Base-by-base conservation (phyloP, 2,329 filamentous ascomycete genomes). In the Penicillium sp. region DNA sequence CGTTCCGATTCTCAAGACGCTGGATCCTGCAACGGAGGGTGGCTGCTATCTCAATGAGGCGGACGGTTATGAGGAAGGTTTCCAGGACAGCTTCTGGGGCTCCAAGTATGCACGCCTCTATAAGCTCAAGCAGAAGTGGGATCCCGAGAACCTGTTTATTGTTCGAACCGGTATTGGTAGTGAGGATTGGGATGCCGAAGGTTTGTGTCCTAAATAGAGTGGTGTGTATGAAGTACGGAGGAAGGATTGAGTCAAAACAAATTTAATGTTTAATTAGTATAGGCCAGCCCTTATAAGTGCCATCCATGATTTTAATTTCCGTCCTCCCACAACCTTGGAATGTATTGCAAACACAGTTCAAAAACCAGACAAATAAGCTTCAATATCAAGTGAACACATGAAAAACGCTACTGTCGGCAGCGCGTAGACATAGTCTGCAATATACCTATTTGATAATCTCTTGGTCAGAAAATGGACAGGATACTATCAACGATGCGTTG, bases 21-120 rank as follows among this genome's bases (percentile, higher is more conserved):
- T 47, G 50, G 55, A 31, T 9, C 48, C 25, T 33, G 46, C 27
- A 20, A 35, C 48, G 5, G 43, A 42, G 2, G 60, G 55, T 53
- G 72, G 72, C 14, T 59, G 66, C 1, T 75, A 74, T 43, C 23
- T 43, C 11, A 43, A 43, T 15, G 41, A 43, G 15, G 41, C 41
- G 20, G 41, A 43, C 23, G 41, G 11, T 25, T 22, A 43, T 23
- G 33, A 35, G 14, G 14, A 55, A 2, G 55, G 71, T 40, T 77
- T 70, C 67, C 70, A 76, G 54, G 40, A 70, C 20, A 57, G 67
- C 6, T 77, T 75, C 61, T 66, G 58, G 56, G 64, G 58, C 56
- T 54, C 37, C 49, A 66, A 64, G 22, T 66, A 67, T 47, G 31
- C 31, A 3, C 53, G 60, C 1, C 44, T 67, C 12, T 51, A 46